phyloP scores from a whole-genome alignment of 805 yeast genomes.

The Saturnispora bothae region DNA sequence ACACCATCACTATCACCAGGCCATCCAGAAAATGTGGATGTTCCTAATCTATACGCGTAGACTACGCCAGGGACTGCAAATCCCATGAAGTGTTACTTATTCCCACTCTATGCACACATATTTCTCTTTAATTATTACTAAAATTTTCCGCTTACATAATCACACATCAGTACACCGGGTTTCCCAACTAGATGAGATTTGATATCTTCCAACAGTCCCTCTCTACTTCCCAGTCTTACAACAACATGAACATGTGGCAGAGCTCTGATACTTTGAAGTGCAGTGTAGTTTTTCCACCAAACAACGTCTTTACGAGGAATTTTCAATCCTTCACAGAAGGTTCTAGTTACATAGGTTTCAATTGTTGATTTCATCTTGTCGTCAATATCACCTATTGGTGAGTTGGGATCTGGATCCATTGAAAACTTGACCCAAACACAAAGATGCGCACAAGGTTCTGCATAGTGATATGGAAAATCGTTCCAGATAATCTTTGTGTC shows the following conservation, averaged over 20 bases:
- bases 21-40: background rate
- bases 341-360: conserved; percentile 34
- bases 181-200: conserved; percentile 3
- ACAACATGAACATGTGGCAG: conserved; percentile 66
- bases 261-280: conserved; percentile 54
- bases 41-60: background rate
- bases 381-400: conserved; percentile 43
- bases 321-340: conserved; percentile 38
- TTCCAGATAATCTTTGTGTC: conserved; percentile 42
- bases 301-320: conserved; percentile 30
- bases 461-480: conserved; percentile 60
- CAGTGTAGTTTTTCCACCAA: conserved; percentile 70
- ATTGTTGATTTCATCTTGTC: conserved; percentile 31
- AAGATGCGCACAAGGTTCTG: conserved; percentile 40
- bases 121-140: no score
- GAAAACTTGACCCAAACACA: conserved; percentile 58
- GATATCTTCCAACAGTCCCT: background rate
- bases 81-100: conserved; percentile 1
- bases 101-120: no score
- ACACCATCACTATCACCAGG: background rate
- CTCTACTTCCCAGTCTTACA: conserved; percentile 27
- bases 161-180: no score
- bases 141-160: no score
- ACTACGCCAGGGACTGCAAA: conserved; percentile 5
- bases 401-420: conserved; percentile 41